Evolutionary conservation across 23 red algal species (phyloP).

Genomic region (Gracilaria vermiculophylla): DNA sequence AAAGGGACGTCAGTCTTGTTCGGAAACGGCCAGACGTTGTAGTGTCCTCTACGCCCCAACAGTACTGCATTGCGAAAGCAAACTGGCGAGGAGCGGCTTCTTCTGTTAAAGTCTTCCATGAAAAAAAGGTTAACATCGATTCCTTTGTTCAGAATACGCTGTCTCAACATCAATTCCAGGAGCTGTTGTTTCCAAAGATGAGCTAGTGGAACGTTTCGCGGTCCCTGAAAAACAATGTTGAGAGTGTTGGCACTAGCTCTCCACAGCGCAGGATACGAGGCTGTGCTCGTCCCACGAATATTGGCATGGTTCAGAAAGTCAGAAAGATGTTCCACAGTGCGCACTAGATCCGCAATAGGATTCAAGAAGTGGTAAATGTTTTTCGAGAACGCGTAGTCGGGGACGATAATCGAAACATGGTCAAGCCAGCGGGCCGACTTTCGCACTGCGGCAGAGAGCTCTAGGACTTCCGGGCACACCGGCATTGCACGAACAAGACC

Average conservation of each 20-base stretch:
- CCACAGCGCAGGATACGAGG: background rate
- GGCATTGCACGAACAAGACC: background rate
- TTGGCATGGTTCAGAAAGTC: background rate
- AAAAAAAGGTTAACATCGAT: background rate
- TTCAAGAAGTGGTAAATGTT: slow-evolving; percentile 58
- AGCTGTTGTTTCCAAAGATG: background rate
- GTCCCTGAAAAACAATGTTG: background rate
- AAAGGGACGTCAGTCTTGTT: slow-evolving; percentile 35
- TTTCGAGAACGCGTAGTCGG: slow-evolving; percentile 32
- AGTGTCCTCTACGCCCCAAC: slow-evolving; percentile 22
- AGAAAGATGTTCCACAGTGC: background rate
- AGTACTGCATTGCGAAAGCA: slow-evolving; percentile 60
- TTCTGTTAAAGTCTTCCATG: background rate
- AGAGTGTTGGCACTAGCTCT: background rate
- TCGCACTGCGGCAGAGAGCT: background rate
- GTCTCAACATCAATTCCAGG: background rate
- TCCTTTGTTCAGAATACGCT: background rate
- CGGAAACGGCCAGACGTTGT: slow-evolving; percentile 44
- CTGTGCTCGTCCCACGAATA: background rate
- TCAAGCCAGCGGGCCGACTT: background rate
- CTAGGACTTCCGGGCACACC: background rate
- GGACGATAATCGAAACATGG: slow-evolving; percentile 32
- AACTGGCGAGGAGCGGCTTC: background rate
- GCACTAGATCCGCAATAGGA: background rate
- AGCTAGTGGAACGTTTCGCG: background rate